Evolutionary conservation across 192 early-diverging fungal species (phyloP), one percentile per base, ranked within the genome.

Genomic region (Dissophora globulifera): DNA sequence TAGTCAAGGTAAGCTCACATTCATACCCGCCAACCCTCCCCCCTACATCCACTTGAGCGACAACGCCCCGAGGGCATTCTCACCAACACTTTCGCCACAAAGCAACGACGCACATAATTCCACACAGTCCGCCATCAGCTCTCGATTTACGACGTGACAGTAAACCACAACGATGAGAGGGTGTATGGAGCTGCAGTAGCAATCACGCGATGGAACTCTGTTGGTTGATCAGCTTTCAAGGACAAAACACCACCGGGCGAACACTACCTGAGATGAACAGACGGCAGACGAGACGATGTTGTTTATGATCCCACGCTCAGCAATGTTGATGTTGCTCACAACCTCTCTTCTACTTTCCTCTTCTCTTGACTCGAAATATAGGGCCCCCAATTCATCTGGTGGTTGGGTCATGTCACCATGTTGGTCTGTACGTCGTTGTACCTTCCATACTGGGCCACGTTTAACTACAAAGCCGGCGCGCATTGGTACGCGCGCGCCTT

Each of bases 401-500:
- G 79, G 60, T 32, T 83, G 26, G 85, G 85, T 7, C 85, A 86
- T 50, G 42, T 80, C 19, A 66, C 71, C 7, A 72, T 82, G 35
- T 54, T 86, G 53, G 35, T 79, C 43, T 80, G 81, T 62, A 74
- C 83, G 4, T 4, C 79, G 38, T 50, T 82, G 40, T 84, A 84
- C 45, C 40, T 67, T 13, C 20, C 82, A 12, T 81, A 81, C 32
- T 62, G 80, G 35, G 32, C 67, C 26, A 75, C 79, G 7, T 83
- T 84, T 66, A 71, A 71, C 27, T 81, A 68, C 43, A 74, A 68
- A 31, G 54, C 71, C 1, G 50, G 72, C 26, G 61, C 78, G 45
- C 67, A 65, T 48, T 79, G 76, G 76, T 93, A 92, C 71, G 75
- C 80, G 23, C 83, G 83, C 52, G 90, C 89, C 11, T 91, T 86